These are phyloP conservation scores for Centella asiatica DNA, from an alignment of 129 eudicot genomes.

Conservation along the genomic window DNA sequence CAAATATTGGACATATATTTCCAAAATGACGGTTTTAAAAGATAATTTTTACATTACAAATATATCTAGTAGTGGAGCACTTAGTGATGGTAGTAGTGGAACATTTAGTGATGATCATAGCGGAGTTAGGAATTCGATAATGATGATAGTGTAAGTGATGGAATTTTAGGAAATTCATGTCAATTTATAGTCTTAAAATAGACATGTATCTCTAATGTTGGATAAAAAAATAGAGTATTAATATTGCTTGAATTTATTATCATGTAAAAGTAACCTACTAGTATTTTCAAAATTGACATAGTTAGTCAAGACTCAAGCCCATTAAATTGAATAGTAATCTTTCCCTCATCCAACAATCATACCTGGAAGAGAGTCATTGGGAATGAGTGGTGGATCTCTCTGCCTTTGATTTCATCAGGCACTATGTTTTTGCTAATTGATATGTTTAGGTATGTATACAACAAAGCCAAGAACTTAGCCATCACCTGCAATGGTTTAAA, in stretches of 20 bases:
- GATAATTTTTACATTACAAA: too few relatives aligned
- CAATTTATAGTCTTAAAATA: too few relatives aligned
- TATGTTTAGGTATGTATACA: slow-evolving; percentile 89
- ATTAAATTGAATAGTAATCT: not conserved
- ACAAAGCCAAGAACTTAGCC: slow-evolving; percentile 84
- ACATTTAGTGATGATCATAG: too few relatives aligned
- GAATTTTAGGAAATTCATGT: too few relatives aligned
- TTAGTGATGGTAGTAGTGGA: too few relatives aligned
- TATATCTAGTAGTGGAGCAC: too few relatives aligned
- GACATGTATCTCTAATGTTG: too few relatives aligned
- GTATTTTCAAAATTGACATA: not conserved
- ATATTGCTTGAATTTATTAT: too few relatives aligned
- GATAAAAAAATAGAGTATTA: too few relatives aligned
- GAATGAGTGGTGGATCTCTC: slow-evolving; percentile 92
- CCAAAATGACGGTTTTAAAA: too few relatives aligned
- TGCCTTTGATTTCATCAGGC: slow-evolving; percentile 93
- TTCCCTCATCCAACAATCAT: not conserved
- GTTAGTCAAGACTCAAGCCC: not conserved
- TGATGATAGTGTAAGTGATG: too few relatives aligned
- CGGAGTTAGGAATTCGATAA: too few relatives aligned
- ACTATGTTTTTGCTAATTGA: slow-evolving; percentile 94
- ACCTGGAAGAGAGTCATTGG: slow-evolving; percentile 97
- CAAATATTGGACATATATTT: not conserved
- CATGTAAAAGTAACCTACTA: not conserved
- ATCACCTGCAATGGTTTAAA: slow-evolving; percentile 59